Evolutionary conservation across 768 basidiomycete genomes (phyloP).

Genomic region (Flagelloscypha sp.): DNA sequence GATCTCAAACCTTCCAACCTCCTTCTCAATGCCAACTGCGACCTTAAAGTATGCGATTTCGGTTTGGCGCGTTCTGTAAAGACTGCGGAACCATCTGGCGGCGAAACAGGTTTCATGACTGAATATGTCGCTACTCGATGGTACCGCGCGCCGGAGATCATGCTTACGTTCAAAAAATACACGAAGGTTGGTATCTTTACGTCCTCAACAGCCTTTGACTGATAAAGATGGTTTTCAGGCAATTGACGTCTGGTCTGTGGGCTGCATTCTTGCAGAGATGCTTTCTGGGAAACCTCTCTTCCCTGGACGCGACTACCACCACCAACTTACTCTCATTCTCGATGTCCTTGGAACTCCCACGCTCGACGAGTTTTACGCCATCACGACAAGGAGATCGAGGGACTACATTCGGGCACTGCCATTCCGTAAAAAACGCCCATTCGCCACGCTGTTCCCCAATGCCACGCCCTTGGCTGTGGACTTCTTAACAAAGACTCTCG

Average conservation of each 20-base stretch:
- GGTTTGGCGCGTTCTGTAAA: conserved; percentile 87
- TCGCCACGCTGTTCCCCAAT: conserved; percentile 82
- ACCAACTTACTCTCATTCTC: conserved; percentile 91
- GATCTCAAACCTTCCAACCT: conserved; percentile 97
- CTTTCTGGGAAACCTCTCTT: conserved; percentile 94
- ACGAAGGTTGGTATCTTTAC: conserved; percentile 53
- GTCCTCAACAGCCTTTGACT: background rate
- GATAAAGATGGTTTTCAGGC: conserved; percentile 34
- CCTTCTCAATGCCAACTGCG: conserved; percentile 95
- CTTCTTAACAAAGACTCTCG: conserved; percentile 79
- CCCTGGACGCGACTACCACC: conserved; percentile 94
- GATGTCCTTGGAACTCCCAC: conserved; percentile 97
- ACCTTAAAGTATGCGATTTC: conserved; percentile 93
- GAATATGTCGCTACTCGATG: conserved; percentile 98
- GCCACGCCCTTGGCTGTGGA: conserved; percentile 74
- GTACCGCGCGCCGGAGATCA: conserved; percentile 99
- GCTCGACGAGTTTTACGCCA: conserved; percentile 95
- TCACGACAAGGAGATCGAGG: conserved; percentile 83
- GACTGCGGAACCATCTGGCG: conserved; percentile 78
- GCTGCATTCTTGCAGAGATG: conserved; percentile 93
- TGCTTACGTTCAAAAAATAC: conserved; percentile 99
- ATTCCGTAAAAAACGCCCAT: conserved; percentile 81
- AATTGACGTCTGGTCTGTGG: conserved; percentile 86
- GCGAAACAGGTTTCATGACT: conserved; percentile 87
- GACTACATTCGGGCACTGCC: conserved; percentile 95